phyloP scores from a whole-genome alignment of 768 basidiomycete species.

The Sarcodon aspratus region DNA sequence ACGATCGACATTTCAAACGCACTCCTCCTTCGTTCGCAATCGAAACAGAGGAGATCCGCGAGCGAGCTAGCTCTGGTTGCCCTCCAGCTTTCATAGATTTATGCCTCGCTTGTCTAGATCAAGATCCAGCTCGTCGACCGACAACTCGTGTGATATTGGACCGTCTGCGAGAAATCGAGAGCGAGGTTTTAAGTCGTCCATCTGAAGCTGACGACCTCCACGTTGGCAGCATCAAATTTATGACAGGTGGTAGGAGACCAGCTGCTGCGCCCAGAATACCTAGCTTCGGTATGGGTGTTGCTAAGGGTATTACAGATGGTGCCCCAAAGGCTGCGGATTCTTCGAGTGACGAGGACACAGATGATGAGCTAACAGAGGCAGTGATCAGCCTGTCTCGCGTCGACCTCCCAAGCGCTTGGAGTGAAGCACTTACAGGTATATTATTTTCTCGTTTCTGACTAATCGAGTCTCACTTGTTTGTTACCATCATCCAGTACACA shows the following conservation, averaged over 20 bases:
- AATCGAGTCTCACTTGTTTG: slow-evolving; percentile 5
- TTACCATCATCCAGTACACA: slow-evolving; percentile 17
- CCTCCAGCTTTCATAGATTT: slow-evolving; percentile 71
- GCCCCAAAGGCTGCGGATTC: slow-evolving; percentile 22
- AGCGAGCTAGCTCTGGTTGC: slow-evolving; percentile 59
- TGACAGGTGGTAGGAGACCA: slow-evolving; percentile 56
- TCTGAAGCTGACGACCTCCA: slow-evolving; percentile 59
- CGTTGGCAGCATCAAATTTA: slow-evolving; percentile 78
- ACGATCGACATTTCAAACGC: slow-evolving; percentile 70
- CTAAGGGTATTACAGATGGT: slow-evolving; percentile 37
- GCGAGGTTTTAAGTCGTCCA: slow-evolving; percentile 62
- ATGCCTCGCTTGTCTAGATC: slow-evolving; percentile 64
- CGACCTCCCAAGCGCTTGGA: slow-evolving; percentile 36
- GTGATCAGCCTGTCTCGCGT: slow-evolving; percentile 41
- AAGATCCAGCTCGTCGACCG: slow-evolving; percentile 59
- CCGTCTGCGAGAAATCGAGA: slow-evolving; percentile 69
- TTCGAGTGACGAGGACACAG: slow-evolving; percentile 44
- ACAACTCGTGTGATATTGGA: slow-evolving; percentile 72
- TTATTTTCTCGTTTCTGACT: slow-evolving; percentile 2
- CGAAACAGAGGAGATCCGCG: slow-evolving; percentile 61
- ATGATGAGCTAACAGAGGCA: slow-evolving; percentile 57
- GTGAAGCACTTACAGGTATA: slow-evolving; percentile 29
- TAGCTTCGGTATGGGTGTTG: slow-evolving; percentile 71
- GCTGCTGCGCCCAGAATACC: slow-evolving; percentile 64
- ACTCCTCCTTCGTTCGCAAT: slow-evolving; percentile 70